Percentiles rank a stretch among this genome's conserved stretches.
Conservation (phyloP, 176 grass and related monocot genomes). For the Eremochloa ophiuroides region DNA sequence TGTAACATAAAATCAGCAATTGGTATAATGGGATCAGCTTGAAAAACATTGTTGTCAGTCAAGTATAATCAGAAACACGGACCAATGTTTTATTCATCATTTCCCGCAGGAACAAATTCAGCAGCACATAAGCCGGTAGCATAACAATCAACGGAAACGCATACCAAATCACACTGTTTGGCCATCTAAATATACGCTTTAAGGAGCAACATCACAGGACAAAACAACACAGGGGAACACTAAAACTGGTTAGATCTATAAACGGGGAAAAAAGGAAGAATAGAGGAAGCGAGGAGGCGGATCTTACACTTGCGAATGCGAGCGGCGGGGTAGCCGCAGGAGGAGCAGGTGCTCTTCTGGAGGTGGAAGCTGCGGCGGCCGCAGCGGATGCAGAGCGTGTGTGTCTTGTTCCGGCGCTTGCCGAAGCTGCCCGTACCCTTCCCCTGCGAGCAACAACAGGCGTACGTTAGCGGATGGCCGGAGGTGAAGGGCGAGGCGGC, state of each 20-base stretch:
- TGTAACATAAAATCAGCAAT: neutral
- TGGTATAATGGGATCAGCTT: neutral
- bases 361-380: constrained; percentile 91
- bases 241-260: neutral
- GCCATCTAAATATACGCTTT: neutral
- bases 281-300: neutral
- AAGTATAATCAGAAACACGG: constrained; percentile 13
- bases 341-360: constrained; percentile 89
- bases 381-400: constrained; percentile 87
- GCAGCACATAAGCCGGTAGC: neutral
- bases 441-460: constrained; percentile 9
- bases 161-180: neutral
- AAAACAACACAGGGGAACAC: neutral
- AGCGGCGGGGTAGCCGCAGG: constrained; percentile 77
- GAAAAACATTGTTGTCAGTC: constrained; percentile 1
- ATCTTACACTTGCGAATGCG: constrained; percentile 96
- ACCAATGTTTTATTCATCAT: constrained; percentile 24
- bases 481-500: neutral
- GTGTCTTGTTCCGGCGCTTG: constrained; percentile 95
- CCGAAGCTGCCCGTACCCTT: constrained; percentile 93
- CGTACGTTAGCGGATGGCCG: neutral
- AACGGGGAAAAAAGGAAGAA: neutral
- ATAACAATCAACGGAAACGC: neutral
- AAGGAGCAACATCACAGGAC: neutral
- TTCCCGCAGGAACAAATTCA: neutral